phyloP scores from a whole-genome alignment of 495 filamentous ascomycete genomes.

The Pyrenula aspistea region DNA sequence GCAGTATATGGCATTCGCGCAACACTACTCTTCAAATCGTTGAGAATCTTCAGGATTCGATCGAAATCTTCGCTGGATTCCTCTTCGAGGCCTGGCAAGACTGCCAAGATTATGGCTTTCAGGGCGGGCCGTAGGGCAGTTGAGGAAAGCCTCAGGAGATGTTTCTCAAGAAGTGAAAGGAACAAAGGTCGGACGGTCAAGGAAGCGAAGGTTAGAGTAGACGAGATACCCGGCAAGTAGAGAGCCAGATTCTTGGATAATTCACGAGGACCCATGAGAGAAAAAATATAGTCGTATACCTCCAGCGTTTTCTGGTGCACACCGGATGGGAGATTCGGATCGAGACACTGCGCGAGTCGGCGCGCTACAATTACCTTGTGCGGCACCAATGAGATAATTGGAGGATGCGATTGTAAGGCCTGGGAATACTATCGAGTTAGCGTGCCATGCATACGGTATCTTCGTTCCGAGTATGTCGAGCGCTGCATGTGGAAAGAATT shows the following conservation, averaged over 20 bases:
- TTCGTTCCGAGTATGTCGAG: constrained; percentile 1
- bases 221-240: constrained; percentile 79
- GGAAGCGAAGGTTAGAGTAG: constrained; percentile 86
- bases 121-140: constrained; percentile 69
- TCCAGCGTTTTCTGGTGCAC: constrained; percentile 98
- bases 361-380: constrained; percentile 78
- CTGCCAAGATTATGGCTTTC: constrained; percentile 73
- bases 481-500: background rate
- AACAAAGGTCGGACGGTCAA: constrained; percentile 76
- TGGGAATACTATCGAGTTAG: constrained; percentile 20
- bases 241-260: constrained; percentile 70
- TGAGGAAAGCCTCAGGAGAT: constrained; percentile 59
- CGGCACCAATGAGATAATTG: constrained; percentile 59
- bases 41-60: constrained; percentile 63
- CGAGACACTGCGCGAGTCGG: constrained; percentile 87
- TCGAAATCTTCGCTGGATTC: constrained; percentile 97
- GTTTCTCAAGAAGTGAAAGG: constrained; percentile 69
- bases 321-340: constrained; percentile 83
- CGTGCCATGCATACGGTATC: constrained; percentile 6
- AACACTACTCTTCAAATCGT: constrained; percentile 38
- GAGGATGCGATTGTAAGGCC: constrained; percentile 80
- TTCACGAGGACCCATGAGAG: constrained; percentile 44
- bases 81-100: constrained; percentile 88
- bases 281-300: constrained; percentile 82
- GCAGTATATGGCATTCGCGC: constrained; percentile 19